Conservation (phyloP, 1,139 yeast species). For the Eremothecium gossypii region DNA sequence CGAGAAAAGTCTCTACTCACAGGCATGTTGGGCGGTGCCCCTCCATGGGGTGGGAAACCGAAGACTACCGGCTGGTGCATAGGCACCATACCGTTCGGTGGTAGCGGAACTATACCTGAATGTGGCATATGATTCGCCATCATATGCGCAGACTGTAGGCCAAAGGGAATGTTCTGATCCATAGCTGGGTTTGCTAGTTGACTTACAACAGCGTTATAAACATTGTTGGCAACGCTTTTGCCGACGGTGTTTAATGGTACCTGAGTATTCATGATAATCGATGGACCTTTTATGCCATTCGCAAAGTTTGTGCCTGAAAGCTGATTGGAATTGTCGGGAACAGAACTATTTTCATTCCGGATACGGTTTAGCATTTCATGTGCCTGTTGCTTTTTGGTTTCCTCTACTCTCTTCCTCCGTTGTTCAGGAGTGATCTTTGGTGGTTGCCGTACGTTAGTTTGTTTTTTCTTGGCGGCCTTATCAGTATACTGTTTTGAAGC, state of each 20-base stretch:
- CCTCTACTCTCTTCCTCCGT: conserved; percentile 11
- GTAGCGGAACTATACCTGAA: too few species aligned
- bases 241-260: conserved; percentile 8
- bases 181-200: conserved; percentile 10
- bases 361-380: conserved; percentile 24
- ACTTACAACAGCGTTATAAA: conserved; percentile 29
- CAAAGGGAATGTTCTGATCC: background rate
- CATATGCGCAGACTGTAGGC: background rate
- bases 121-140: too few species aligned
- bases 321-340: conserved; percentile 27
- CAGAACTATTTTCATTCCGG: conserved; percentile 24
- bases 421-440: conserved; percentile 7
- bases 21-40: too few species aligned
- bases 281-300: conserved; percentile 26
- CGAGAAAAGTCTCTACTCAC: too few species aligned
- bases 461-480: conserved; percentile 9
- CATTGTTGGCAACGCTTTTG: conserved; percentile 26
- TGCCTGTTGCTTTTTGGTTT: conserved; percentile 19
- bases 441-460: background rate
- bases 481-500: conserved; percentile 41
- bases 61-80: too few species aligned
- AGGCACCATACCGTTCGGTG: too few species aligned
- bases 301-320: conserved; percentile 30
- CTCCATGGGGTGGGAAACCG: too few species aligned
- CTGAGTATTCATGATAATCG: conserved; percentile 3